Evolutionary conservation across 2,329 filamentous ascomycete genomes (phyloP), one percentile per base, ranked within the genome.

Genomic region (Fusarium sororula): DNA sequence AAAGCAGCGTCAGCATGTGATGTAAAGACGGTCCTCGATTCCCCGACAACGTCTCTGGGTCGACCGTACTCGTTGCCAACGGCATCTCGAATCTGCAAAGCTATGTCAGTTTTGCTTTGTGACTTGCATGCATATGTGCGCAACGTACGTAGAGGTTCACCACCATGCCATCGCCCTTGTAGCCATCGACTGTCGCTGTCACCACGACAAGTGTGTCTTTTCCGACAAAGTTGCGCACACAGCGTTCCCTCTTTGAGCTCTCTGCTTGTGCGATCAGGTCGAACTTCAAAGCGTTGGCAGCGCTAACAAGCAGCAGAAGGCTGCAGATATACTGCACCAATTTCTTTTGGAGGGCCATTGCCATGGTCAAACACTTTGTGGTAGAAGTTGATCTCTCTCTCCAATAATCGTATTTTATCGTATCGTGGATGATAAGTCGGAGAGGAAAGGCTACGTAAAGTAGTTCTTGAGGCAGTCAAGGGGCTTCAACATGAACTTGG

Each of bases 61-160:
- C 91, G 90, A 81, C 94, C 95, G 84, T 98, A 98, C 84, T 98
- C 95, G 85, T 99, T 99, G 81, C 95, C 96, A 78, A 98, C 90
- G 22, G 95, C 92, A 85, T 99, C 96, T 83, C 93, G 93, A 84
- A 99, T 98, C 96, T 98, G 82, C 53, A 61, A 51, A 54, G 48
- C 14, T 62, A 53, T 32, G 60, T 68, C 68, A 69, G 61, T 67
- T 38, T 39, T 61, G 38, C 24, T 61, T 51, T 60, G 47, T 53
- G 37, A 58, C 57, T 45, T 48, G 30, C 41, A 35, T 42, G 28
- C 45, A 70, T 37, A 30, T 65, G 45, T 51, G 42, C 51, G 39
- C 56, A 74, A 87, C 88, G 71, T 82, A 98, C 96, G 85, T 97
- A 92, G 89, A 99, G 96, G 83, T 98, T 97, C 74, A 98, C 90